Percentiles rank a stretch among this genome's conserved stretches.
Evolutionary conservation across 2,329 filamentous ascomycete genomes (phyloP).

Genomic region (Teratosphaeriaceae sp.): DNA sequence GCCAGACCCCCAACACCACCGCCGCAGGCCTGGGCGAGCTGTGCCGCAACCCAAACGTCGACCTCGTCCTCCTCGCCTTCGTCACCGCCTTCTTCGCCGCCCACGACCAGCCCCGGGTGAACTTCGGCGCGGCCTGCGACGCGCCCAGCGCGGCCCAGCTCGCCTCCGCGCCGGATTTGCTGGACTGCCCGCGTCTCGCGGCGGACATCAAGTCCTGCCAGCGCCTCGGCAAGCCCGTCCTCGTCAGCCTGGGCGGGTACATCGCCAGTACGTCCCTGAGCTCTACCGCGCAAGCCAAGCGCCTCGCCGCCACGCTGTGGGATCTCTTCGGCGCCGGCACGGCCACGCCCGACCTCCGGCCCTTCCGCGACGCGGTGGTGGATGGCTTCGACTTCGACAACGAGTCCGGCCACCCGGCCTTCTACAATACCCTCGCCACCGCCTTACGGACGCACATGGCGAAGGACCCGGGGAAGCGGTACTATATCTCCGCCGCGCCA

Average conservation of each 20-base stretch:
- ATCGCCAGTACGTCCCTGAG: constrained; percentile 24
- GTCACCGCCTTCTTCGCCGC: constrained; percentile 28
- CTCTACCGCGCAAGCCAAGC: constrained; percentile 20
- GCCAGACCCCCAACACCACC: constrained; percentile 21
- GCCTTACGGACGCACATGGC: constrained; percentile 21
- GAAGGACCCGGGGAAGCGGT: constrained; percentile 21
- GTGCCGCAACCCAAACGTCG: constrained; percentile 29
- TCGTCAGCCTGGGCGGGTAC: constrained; percentile 34
- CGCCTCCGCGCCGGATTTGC: constrained; percentile 31
- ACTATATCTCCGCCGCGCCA: constrained; percentile 33
- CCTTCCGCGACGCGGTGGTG: constrained; percentile 24
- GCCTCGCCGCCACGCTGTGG: constrained; percentile 31
- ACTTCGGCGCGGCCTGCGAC: constrained; percentile 33
- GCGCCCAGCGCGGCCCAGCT: constrained; percentile 27
- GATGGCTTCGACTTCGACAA: constrained; percentile 37
- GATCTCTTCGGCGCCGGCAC: constrained; percentile 29
- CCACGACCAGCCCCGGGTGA: constrained; percentile 26
- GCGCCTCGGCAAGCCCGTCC: constrained; percentile 31
- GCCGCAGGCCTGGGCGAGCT: constrained; percentile 22
- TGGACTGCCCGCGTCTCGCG: constrained; percentile 33
- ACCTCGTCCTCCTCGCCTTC: constrained; percentile 33
- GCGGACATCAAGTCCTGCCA: constrained; percentile 32
- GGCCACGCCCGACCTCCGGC: constrained; percentile 19
- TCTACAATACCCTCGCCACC: constrained; percentile 24
- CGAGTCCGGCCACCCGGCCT: constrained; percentile 24